Conservation (phyloP, 2,329 filamentous ascomycete species). For the Esteya vermicola region DNA sequence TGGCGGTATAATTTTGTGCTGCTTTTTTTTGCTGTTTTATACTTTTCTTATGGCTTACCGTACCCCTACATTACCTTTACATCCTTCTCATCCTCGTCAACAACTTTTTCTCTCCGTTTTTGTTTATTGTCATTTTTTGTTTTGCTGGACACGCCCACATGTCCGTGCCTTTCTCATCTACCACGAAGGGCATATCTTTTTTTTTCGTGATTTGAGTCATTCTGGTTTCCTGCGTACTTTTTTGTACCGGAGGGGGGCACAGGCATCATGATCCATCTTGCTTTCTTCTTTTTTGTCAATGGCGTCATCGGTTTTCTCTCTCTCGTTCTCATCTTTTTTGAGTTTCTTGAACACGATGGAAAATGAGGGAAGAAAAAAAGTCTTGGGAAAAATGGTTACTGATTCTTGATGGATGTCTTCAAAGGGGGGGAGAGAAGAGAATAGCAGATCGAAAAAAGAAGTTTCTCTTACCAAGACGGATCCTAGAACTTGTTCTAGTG, state of each 20-base stretch:
- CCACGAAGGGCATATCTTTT: neutral
- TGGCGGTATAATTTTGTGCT: too few species aligned
- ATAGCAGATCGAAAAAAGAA: too few species aligned
- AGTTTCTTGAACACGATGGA: conserved; percentile 15
- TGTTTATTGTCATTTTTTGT: neutral
- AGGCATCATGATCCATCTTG: conserved; percentile 5
- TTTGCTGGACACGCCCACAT: neutral
- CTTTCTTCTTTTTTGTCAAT: conserved; percentile 12
- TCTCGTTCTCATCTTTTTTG: conserved; percentile 13
- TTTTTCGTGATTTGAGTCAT: neutral
- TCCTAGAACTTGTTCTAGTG: conserved; percentile 1
- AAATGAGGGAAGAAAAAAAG: conserved; percentile 7
- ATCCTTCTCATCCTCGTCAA: neutral
- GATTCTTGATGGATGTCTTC: conserved; percentile 4
- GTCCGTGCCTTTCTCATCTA: neutral
- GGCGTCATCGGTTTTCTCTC: conserved; percentile 16
- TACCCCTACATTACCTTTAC: neutral
- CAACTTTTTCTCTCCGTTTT: neutral
- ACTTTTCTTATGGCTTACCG: neutral
- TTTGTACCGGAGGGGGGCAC: too few species aligned
- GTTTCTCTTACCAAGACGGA: conserved; percentile 1
- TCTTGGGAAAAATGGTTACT: conserved; percentile 6
- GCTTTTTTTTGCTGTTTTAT: neutral
- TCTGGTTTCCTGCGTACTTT: conserved; percentile 6
- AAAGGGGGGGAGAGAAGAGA: neutral